Conservation (phyloP, 2,329 filamentous ascomycete species). For the Sarocladiaceae sp. region DNA sequence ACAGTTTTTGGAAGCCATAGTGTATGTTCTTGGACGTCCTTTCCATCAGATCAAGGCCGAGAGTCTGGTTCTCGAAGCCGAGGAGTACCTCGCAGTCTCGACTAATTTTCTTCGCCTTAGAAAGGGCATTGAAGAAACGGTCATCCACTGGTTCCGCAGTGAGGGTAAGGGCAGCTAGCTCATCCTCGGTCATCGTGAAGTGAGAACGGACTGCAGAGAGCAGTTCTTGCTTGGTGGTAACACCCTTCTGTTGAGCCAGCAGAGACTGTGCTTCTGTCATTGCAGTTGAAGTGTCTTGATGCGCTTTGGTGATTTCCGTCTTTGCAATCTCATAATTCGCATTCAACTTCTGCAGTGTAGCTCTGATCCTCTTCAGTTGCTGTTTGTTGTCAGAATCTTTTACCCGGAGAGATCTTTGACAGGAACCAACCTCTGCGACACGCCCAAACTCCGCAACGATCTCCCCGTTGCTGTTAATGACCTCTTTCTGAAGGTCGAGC, state of each 20-base stretch:
- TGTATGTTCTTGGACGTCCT: constrained; percentile 82
- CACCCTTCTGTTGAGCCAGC: constrained; percentile 63
- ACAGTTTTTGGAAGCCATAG: constrained; percentile 88
- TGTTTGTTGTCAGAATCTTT: too few species aligned
- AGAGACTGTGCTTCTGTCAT: constrained; percentile 71
- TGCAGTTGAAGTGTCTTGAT: constrained; percentile 65
- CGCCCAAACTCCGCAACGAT: constrained; percentile 83
- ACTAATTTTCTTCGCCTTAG: constrained; percentile 78
- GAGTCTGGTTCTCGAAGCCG: constrained; percentile 79
- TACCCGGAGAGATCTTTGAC: too few species aligned
- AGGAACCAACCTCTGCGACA: constrained; percentile 72
- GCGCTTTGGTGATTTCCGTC: constrained; percentile 66
- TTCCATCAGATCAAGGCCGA: constrained; percentile 88
- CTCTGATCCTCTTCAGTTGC: constrained; percentile 82
- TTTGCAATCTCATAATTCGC: constrained; percentile 76
- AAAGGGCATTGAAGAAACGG: constrained; percentile 70
- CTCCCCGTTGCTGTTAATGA: constrained; percentile 86
- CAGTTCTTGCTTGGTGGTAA: constrained; percentile 74
- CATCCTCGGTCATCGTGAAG: constrained; percentile 79
- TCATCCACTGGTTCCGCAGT: constrained; percentile 79
- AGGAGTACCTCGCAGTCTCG: constrained; percentile 84
- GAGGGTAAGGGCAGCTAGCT: constrained; percentile 68
- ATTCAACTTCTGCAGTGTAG: constrained; percentile 72
- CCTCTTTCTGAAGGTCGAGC: constrained; percentile 80
- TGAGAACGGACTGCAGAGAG: constrained; percentile 72